Percentiles rank a stretch among this genome's conserved stretches.
These are phyloP conservation scores for Dendrothele bispora DNA, from an alignment of 768 basidiomycete genomes.

Conservation along the genomic window DNA sequence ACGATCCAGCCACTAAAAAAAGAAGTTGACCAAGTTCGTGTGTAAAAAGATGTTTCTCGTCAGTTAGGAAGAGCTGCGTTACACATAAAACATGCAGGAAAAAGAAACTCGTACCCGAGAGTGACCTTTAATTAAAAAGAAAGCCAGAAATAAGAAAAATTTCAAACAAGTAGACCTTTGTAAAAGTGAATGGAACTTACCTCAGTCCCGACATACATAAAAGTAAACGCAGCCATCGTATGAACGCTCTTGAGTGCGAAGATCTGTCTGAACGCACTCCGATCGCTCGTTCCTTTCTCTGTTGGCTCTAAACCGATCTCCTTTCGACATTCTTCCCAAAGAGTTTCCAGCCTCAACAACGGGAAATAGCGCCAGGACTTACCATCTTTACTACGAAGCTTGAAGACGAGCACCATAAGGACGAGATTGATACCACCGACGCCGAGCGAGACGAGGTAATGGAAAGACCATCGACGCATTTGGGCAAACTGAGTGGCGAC, in stretches of 20 bases:
- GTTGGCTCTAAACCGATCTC: constrained; percentile 50
- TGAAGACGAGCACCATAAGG: constrained; percentile 45
- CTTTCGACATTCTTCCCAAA: constrained; percentile 46
- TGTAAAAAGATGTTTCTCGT: no score
- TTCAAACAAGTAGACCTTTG: constrained; percentile 20
- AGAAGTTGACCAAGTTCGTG: no score
- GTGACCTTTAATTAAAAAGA: constrained; percentile 1
- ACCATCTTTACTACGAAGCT: constrained; percentile 54
- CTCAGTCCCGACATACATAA: constrained; percentile 72
- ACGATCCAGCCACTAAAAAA: constrained; percentile 38
- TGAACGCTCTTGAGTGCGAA: constrained; percentile 54
- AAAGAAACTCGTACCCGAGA: constrained; percentile 7
- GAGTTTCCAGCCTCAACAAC: neutral
- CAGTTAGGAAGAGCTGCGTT: neutral
- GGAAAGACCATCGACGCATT: constrained; percentile 49
- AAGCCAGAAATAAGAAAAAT: neutral
- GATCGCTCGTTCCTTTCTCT: constrained; percentile 35
- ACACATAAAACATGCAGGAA: no score
- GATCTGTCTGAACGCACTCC: constrained; percentile 50
- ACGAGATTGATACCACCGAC: constrained; percentile 46
- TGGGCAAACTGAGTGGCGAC: constrained; percentile 61
- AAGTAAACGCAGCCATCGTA: constrained; percentile 59
- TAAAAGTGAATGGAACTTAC: constrained; percentile 55
- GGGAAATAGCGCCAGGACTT: neutral
- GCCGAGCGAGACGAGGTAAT: constrained; percentile 54